phyloP scores from a whole-genome alignment of 1,284 basidiomycete genomes.

The Marasmius fiardii region DNA sequence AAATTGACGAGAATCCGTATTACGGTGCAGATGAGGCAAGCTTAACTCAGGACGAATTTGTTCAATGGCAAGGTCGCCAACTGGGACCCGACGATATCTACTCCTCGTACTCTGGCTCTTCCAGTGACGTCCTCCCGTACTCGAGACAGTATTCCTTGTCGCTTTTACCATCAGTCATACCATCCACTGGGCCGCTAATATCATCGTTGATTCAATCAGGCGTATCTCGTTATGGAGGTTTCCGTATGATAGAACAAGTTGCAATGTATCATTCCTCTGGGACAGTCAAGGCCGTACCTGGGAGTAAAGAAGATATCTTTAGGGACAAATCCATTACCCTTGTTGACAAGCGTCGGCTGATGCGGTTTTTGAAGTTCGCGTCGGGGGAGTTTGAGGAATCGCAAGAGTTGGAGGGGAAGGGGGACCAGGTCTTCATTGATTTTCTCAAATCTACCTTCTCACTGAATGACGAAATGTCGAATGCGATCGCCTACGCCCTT shows the following conservation, averaged over 20 bases:
- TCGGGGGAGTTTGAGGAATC: slow-evolving; percentile 69
- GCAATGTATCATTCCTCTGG: slow-evolving; percentile 52
- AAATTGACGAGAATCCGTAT: slow-evolving; percentile 82
- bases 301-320: slow-evolving; percentile 93
- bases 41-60: slow-evolving; percentile 78
- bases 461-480: slow-evolving; percentile 54
- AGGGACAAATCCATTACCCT: slow-evolving; percentile 77
- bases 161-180: slow-evolving; percentile 79
- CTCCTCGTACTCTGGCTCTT: slow-evolving; percentile 41
- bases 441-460: slow-evolving; percentile 66
- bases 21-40: slow-evolving; percentile 87
- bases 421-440: slow-evolving; percentile 50
- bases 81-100: slow-evolving; percentile 21
- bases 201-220: slow-evolving; percentile 80
- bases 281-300: slow-evolving; percentile 69
- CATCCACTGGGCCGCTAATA: slow-evolving; percentile 79
- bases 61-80: slow-evolving; percentile 51
- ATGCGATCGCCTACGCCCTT: slow-evolving; percentile 69
- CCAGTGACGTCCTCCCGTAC: slow-evolving; percentile 40
- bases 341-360: slow-evolving; percentile 86
- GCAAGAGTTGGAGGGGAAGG: slow-evolving; percentile 57
- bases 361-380: slow-evolving; percentile 89
- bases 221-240: slow-evolving; percentile 88
- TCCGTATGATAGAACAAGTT: slow-evolving; percentile 81
- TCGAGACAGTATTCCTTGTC: slow-evolving; percentile 84